These are phyloP conservation scores for Gloeopeniophorella convolvens DNA, from an alignment of 768 basidiomycete genomes.

Conservation along the genomic window DNA sequence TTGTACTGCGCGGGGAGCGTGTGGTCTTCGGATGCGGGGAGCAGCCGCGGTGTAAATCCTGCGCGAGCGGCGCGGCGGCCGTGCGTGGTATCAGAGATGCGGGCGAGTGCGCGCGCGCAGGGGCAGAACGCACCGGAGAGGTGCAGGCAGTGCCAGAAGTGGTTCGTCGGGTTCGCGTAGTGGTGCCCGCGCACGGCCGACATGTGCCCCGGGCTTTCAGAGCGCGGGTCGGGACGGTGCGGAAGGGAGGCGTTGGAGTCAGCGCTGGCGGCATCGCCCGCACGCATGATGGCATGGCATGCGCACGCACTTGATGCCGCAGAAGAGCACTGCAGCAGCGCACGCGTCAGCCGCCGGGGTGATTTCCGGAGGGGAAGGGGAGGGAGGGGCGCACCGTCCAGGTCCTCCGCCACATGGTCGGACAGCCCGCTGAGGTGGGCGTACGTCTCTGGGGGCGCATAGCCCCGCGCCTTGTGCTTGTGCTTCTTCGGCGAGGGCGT, in stretches of 20 bases:
- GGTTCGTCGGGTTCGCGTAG: slow-evolving; percentile 73
- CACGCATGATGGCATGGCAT: too few relatives aligned
- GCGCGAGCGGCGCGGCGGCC: too few relatives aligned
- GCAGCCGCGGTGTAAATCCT: slow-evolving; percentile 52
- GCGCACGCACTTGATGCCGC: slow-evolving; percentile 69
- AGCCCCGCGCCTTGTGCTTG: slow-evolving; percentile 36
- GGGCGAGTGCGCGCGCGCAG: neutral
- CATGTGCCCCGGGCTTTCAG: slow-evolving; percentile 53
- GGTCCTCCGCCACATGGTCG: slow-evolving; percentile 45
- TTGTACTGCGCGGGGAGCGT: slow-evolving; percentile 52
- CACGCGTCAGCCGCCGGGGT: neutral
- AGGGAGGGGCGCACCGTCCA: slow-evolving; percentile 48
- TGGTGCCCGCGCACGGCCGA: slow-evolving; percentile 72
- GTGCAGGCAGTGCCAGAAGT: slow-evolving; percentile 74
- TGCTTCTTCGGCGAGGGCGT: neutral
- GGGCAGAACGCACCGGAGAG: slow-evolving; percentile 43
- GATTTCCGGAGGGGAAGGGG: neutral
- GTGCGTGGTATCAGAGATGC: too few relatives aligned
- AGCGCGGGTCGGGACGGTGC: neutral
- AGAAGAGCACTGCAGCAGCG: slow-evolving; percentile 56
- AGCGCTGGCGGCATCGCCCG: neutral
- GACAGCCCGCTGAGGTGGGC: slow-evolving; percentile 44
- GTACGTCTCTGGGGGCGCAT: slow-evolving; percentile 46
- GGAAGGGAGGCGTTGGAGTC: neutral
- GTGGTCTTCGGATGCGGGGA: slow-evolving; percentile 53